Percentiles rank a stretch among this genome's conserved stretches.
Evolutionary conservation across 192 early-diverging fungal genomes (phyloP).

Genomic region (Coemansia sp.): DNA sequence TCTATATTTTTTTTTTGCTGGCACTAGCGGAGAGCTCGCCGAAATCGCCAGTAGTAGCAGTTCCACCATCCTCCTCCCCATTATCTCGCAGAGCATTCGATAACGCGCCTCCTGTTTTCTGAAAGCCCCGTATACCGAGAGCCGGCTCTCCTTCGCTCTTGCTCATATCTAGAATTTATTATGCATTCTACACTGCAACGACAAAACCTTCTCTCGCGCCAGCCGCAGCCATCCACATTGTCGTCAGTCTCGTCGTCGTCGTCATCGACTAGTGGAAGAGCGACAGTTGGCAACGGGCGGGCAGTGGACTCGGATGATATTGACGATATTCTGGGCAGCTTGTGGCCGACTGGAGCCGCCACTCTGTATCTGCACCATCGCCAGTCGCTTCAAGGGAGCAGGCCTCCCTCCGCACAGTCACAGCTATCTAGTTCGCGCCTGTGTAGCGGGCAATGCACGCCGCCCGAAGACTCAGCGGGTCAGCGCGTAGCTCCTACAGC

Average conservation of each 20-base stretch:
- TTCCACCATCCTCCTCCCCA: neutral
- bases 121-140: neutral
- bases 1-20: neutral
- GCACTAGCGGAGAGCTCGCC: neutral
- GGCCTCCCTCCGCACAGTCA: conserved; percentile 12
- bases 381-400: conserved; percentile 6
- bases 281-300: conserved; percentile 1
- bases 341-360: conserved; percentile 40
- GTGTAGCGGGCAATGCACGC: conserved; percentile 27
- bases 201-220: conserved; percentile 6
- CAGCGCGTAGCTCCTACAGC: neutral
- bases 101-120: neutral
- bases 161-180: neutral
- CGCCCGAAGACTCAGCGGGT: conserved; percentile 23
- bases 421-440: neutral
- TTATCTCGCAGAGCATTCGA: neutral
- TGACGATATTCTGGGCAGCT: conserved; percentile 48
- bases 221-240: conserved; percentile 5
- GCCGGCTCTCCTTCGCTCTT: neutral
- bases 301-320: conserved; percentile 44
- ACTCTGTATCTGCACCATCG: conserved; percentile 10
- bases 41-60: conserved; percentile 3
- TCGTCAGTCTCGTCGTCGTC: neutral
- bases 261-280: neutral
- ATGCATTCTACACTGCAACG: conserved; percentile 42